These are phyloP conservation scores for Mucor lusitanicus DNA, from an alignment of 371 early-diverging fungal genomes.

Conservation along the genomic window DNA sequence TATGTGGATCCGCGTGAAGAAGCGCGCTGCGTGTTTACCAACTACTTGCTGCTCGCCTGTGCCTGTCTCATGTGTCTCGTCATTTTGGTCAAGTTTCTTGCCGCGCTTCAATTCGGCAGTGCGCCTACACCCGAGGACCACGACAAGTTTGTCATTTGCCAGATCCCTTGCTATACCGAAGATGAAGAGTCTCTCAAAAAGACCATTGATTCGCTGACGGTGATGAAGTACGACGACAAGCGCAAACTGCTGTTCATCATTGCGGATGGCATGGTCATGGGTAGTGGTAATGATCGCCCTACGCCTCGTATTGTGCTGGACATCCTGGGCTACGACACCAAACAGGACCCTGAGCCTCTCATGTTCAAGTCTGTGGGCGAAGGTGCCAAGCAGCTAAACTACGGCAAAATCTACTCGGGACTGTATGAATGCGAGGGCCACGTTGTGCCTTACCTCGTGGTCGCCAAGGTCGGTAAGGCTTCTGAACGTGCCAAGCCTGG, in stretches of 20 bases:
- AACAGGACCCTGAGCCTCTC: conserved; percentile 83
- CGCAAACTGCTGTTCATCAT: conserved; percentile 91
- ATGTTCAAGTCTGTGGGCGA: conserved; percentile 90
- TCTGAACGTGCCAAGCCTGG: conserved; percentile 80
- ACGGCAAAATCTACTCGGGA: conserved; percentile 96
- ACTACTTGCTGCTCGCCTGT: conserved; percentile 78
- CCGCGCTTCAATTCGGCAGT: conserved; percentile 85
- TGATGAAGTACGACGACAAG: conserved; percentile 88
- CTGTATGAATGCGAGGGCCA: conserved; percentile 87
- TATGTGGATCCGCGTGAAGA: conserved; percentile 78
- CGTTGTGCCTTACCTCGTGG: conserved; percentile 89
- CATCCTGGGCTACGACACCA: conserved; percentile 85
- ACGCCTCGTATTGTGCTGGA: conserved; percentile 96
- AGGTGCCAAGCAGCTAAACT: conserved; percentile 86
- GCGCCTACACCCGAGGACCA: conserved; percentile 80
- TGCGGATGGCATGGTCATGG: conserved; percentile 90
- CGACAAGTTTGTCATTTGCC: conserved; percentile 86
- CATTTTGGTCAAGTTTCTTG: conserved; percentile 86
- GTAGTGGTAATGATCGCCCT: conserved; percentile 92
- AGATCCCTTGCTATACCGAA: conserved; percentile 99
- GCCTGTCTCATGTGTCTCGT: conserved; percentile 76
- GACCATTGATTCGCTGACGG: conserved; percentile 92
- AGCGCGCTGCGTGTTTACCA: conserved; percentile 78
- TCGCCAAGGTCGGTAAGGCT: conserved; percentile 89
- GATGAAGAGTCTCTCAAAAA: conserved; percentile 87